Conservation (phyloP, 2,329 filamentous ascomycete species). For the Orbilia blumenaviensis region DNA sequence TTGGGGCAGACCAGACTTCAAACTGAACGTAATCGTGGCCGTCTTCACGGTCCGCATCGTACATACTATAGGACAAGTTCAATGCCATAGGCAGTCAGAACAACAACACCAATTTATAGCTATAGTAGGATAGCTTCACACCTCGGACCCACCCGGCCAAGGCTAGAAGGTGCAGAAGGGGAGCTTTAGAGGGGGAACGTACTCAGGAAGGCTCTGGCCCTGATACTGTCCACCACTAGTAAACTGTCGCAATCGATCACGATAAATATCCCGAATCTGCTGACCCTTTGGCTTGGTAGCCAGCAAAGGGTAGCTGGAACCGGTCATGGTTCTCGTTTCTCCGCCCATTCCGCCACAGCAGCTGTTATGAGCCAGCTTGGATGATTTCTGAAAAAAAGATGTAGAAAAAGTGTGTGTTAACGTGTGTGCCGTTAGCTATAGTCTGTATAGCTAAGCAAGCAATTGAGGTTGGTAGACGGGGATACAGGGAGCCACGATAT, state of each 20-base stretch:
- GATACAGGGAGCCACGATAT: background rate
- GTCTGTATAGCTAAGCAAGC: too few relatives aligned
- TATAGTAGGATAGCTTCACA: too few relatives aligned
- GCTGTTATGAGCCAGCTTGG: conserved; percentile 15
- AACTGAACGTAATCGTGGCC: conserved; percentile 83
- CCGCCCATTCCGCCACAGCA: conserved; percentile 62
- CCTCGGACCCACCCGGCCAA: background rate
- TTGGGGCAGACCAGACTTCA: conserved; percentile 83
- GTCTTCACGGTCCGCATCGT: conserved; percentile 63
- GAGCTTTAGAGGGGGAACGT: conserved; percentile 60
- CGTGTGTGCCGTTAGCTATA: too few relatives aligned
- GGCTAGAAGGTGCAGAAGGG: too few relatives aligned
- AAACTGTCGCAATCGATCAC: conserved; percentile 82
- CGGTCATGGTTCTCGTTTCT: conserved; percentile 61
- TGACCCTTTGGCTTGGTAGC: conserved; percentile 71
- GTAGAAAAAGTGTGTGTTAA: background rate
- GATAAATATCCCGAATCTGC: conserved; percentile 85
- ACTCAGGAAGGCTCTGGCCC: conserved; percentile 77
- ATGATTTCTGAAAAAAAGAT: background rate
- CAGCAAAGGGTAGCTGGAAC: conserved; percentile 55
- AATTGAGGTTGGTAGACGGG: too few relatives aligned
- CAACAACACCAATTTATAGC: background rate
- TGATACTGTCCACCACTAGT: conserved; percentile 81
- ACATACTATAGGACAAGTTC: conserved; percentile 32
- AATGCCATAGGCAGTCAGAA: background rate